Percentiles rank a stretch among this genome's conserved stretches.
phyloP scores from a whole-genome alignment of 768 basidiomycete species.

The Pisolithus tinctorius region DNA sequence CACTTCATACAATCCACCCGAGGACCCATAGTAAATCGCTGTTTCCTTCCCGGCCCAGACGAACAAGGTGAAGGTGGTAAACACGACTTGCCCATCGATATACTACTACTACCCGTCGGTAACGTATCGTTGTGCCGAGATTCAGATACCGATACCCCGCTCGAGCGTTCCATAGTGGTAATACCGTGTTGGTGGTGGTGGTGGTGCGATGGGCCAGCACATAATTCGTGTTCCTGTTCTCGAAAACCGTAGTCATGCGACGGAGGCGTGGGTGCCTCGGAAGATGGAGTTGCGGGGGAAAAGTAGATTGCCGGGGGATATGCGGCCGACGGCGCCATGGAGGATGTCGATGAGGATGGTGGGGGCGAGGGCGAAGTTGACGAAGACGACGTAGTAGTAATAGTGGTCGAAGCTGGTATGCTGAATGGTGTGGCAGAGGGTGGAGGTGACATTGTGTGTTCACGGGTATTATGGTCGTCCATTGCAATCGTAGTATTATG shows the following conservation, averaged over 20 bases:
- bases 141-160: neutral
- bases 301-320: constrained; percentile 24
- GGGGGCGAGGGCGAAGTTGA: constrained; percentile 18
- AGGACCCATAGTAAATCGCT: constrained; percentile 65
- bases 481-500: too few relatives aligned
- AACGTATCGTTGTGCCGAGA: neutral
- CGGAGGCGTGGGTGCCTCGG: constrained; percentile 8
- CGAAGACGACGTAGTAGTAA: constrained; percentile 22
- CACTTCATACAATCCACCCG: constrained; percentile 65
- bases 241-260: constrained; percentile 4
- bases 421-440: constrained; percentile 12
- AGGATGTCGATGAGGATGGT: constrained; percentile 10
- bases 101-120: neutral
- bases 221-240: neutral
- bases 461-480: too few relatives aligned
- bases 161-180: neutral
- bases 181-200: neutral
- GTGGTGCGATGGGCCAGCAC: neutral
- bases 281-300: constrained; percentile 21
- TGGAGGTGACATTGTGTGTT: too few relatives aligned
- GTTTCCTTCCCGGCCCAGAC: constrained; percentile 25
- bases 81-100: neutral
- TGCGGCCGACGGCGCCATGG: constrained; percentile 3
- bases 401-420: constrained; percentile 13
- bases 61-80: constrained; percentile 9